Conservation (phyloP, 2,329 filamentous ascomycete genomes). For the Colletotrichum sp. region DNA sequence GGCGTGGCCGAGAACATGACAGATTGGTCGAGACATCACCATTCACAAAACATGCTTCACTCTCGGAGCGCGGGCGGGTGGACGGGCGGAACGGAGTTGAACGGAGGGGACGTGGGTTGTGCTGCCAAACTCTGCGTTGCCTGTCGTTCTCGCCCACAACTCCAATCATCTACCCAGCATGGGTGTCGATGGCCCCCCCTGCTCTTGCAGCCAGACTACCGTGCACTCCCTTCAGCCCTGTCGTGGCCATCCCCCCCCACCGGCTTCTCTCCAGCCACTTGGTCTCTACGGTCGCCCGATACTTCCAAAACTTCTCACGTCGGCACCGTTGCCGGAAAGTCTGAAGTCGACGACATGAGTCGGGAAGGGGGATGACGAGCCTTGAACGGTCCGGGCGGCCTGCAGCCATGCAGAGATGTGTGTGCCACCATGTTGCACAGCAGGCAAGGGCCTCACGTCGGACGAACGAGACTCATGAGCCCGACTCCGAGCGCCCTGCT, state of each 20-base stretch:
- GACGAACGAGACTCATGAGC: constrained; percentile 7
- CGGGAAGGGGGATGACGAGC: background rate
- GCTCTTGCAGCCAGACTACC: background rate
- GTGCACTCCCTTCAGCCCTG: background rate
- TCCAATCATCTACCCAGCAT: background rate
- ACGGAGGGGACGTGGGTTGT: background rate
- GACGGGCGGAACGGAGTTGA: background rate
- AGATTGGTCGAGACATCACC: background rate
- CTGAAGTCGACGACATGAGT: constrained; percentile 5
- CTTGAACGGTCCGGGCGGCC: background rate
- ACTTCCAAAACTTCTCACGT: constrained; percentile 1
- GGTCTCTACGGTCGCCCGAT: background rate
- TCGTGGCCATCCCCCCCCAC: background rate
- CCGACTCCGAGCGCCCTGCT: background rate
- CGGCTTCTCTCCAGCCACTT: background rate
- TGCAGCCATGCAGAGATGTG: background rate
- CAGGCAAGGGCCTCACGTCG: background rate
- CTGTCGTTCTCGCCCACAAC: background rate
- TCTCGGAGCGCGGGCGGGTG: background rate
- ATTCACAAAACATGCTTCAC: background rate
- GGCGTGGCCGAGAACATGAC: background rate
- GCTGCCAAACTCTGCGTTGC: background rate
- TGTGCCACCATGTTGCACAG: background rate
- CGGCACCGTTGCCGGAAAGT: background rate
- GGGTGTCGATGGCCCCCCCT: background rate